Percentiles rank a stretch among this genome's conserved stretches.
Conservation (phyloP, 768 basidiomycete genomes). For the Boletus rubropictus region DNA sequence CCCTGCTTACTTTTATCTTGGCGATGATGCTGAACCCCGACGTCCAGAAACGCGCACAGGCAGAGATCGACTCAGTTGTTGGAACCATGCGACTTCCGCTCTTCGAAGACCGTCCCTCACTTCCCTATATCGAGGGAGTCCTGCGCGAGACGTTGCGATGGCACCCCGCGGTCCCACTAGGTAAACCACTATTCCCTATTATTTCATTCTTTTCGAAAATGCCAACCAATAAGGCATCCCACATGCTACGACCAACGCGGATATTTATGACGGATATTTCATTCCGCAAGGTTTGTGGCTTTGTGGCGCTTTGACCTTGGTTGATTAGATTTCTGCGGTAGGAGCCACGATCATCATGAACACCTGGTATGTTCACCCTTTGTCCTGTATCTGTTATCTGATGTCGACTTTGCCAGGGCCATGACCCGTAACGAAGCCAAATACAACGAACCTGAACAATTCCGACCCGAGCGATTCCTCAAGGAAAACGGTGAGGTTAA, state of each 20-base stretch:
- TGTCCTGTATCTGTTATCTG: background rate
- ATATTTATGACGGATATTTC: slow-evolving; percentile 43
- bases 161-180: slow-evolving; percentile 32
- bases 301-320: background rate
- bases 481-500: slow-evolving; percentile 18
- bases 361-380: slow-evolving; percentile 13
- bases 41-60: slow-evolving; percentile 35
- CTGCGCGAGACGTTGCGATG: slow-evolving; percentile 33
- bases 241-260: slow-evolving; percentile 34
- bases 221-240: slow-evolving; percentile 23
- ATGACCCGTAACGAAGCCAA: slow-evolving; percentile 32
- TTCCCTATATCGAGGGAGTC: slow-evolving; percentile 27
- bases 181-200: slow-evolving; percentile 12
- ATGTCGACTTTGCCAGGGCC: slow-evolving; percentile 17
- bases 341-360: slow-evolving; percentile 30
- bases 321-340: background rate
- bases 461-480: slow-evolving; percentile 35
- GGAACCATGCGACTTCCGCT: slow-evolving; percentile 28
- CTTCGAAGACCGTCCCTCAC: slow-evolving; percentile 26
- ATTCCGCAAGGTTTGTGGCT: slow-evolving; percentile 46
- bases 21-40: slow-evolving; percentile 36
- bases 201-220: background rate
- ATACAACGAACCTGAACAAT: slow-evolving; percentile 31
- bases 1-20: slow-evolving; percentile 27
- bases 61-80: slow-evolving; percentile 32